phyloP scores from a whole-genome alignment of 2,329 filamentous ascomycete genomes.

The Fonsecaea nubica region DNA sequence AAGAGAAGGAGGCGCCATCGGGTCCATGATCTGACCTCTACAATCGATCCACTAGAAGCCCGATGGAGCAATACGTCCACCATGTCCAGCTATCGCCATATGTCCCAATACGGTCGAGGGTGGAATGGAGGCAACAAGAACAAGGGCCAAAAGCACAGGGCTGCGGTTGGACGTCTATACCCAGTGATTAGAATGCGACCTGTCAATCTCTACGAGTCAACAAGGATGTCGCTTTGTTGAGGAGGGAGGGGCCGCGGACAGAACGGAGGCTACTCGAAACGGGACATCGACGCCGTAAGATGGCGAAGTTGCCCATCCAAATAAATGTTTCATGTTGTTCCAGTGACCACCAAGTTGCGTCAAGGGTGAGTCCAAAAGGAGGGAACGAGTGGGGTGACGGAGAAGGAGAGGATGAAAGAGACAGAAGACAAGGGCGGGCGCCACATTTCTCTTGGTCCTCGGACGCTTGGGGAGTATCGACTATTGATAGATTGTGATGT shows the following conservation, averaged over 20 bases:
- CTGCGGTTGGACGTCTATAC: neutral
- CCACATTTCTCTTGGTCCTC: slow-evolving; percentile 11
- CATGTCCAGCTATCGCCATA: slow-evolving; percentile 3
- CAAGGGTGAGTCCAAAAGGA: slow-evolving; percentile 6
- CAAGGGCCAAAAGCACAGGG: slow-evolving; percentile 12
- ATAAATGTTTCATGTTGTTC: slow-evolving; percentile 2
- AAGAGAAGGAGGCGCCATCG: slow-evolving; percentile 6
- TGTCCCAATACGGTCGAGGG: neutral
- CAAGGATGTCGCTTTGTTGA: slow-evolving; percentile 9
- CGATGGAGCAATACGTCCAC: slow-evolving; percentile 8
- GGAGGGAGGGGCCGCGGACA: neutral
- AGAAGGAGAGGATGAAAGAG: slow-evolving; percentile 13
- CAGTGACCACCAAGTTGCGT: slow-evolving; percentile 9
- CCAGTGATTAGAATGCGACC: slow-evolving; percentile 5
- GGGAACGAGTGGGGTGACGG: neutral
- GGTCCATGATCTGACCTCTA: slow-evolving; percentile 7
- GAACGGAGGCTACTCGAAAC: slow-evolving; percentile 4
- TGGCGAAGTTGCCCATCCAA: slow-evolving; percentile 1
- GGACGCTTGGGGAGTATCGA: neutral
- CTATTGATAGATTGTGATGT: slow-evolving; percentile 5
- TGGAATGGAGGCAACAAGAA: slow-evolving; percentile 8
- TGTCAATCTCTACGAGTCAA: slow-evolving; percentile 5
- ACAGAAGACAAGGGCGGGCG: slow-evolving; percentile 8
- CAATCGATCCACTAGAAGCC: slow-evolving; percentile 2
- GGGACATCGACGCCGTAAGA: neutral